phyloP scores from a whole-genome alignment of 768 basidiomycete genomes.

The Psilocybe subaeruginosa region DNA sequence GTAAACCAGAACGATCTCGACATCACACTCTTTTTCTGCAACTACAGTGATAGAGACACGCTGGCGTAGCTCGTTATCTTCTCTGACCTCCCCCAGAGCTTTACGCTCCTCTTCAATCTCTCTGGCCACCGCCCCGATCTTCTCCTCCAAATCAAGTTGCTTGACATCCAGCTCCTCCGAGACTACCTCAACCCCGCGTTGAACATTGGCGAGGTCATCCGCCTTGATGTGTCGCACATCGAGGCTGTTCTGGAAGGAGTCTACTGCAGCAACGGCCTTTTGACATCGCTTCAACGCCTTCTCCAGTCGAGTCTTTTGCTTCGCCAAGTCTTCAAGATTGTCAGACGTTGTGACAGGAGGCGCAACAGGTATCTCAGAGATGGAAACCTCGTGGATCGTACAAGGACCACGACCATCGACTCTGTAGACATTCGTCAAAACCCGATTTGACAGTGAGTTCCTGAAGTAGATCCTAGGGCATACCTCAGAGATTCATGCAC shows the following conservation, averaged over 20 bases:
- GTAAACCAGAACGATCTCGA: conserved; percentile 41
- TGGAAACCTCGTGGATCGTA: conserved; percentile 48
- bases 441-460: conserved; percentile 25
- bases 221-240: conserved; percentile 34
- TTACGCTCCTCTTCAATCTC: conserved; percentile 28
- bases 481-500: conserved; percentile 34
- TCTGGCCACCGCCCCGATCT: conserved; percentile 25
- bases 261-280: conserved; percentile 30
- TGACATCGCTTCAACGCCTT: conserved; percentile 34
- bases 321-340: conserved; percentile 25
- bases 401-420: conserved; percentile 48
- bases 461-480: not conserved
- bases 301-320: conserved; percentile 24
- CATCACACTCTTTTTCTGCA: conserved; percentile 36
- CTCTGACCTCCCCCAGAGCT: conserved; percentile 16
- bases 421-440: conserved; percentile 24
- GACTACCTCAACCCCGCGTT: conserved; percentile 33
- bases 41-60: conserved; percentile 39
- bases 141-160: conserved; percentile 29
- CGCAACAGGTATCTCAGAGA: conserved; percentile 26
- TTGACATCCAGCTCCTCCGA: conserved; percentile 36
- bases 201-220: conserved; percentile 27
- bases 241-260: conserved; percentile 38
- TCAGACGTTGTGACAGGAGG: conserved; percentile 27
- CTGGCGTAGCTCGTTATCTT: conserved; percentile 29